Conservation (phyloP, 805 yeast species). For the Barnettozyma vustinii region DNA sequence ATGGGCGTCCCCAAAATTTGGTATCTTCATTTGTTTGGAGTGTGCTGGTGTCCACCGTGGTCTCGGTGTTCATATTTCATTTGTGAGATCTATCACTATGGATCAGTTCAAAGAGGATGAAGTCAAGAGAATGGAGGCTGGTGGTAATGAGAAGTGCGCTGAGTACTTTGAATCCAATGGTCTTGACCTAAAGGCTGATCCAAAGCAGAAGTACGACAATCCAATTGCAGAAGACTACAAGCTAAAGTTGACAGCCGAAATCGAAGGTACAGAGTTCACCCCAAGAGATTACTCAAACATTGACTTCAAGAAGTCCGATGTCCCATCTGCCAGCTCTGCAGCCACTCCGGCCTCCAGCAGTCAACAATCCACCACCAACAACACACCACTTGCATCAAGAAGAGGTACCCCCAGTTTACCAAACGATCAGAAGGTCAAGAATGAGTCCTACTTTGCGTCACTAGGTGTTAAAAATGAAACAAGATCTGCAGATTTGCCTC, state of each 20-base stretch:
- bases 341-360: not conserved
- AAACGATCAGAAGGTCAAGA: conserved; percentile 39
- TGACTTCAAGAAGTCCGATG: conserved; percentile 24
- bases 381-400: conserved; percentile 34
- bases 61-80: conserved; percentile 92
- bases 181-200: conserved; percentile 55
- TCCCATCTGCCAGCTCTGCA: conserved; percentile 5
- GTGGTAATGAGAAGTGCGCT: conserved; percentile 80
- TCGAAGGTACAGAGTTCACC: conserved; percentile 64
- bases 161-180: conserved; percentile 70
- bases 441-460: conserved; percentile 77
- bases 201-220: conserved; percentile 76
- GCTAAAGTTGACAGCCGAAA: conserved; percentile 64
- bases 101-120: conserved; percentile 97
- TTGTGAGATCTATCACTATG: conserved; percentile 96
- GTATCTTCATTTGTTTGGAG: conserved; percentile 93
- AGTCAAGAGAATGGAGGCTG: conserved; percentile 82
- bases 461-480: conserved; percentile 67
- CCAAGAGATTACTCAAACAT: conserved; percentile 50
- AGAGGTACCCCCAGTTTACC: conserved; percentile 33
- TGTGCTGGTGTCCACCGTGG: conserved; percentile 98
- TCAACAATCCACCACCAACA: conserved; percentile 7
- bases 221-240: conserved; percentile 94
- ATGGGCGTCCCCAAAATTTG: conserved; percentile 99
- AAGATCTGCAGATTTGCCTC: conserved; percentile 77